These are phyloP conservation scores for Sutorius australiensis DNA, from an alignment of 768 basidiomycete species.

Conservation along the genomic window DNA sequence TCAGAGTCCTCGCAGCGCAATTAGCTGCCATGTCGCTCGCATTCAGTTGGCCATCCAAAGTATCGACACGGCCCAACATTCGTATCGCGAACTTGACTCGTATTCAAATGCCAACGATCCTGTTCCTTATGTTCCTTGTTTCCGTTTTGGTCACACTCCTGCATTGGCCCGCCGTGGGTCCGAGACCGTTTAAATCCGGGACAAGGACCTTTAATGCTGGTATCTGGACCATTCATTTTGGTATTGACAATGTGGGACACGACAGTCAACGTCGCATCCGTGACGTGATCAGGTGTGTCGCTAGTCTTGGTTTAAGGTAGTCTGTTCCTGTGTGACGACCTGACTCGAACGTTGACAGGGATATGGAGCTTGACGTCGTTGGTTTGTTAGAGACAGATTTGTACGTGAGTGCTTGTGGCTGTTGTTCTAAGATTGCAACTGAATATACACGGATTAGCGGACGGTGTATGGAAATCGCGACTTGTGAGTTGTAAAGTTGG, in stretches of 20 bases:
- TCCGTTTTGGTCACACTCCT: constrained; percentile 55
- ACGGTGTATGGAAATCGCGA: constrained; percentile 83
- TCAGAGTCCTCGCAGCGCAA: constrained; percentile 54
- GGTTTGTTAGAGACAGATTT: constrained; percentile 85
- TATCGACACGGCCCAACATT: background rate
- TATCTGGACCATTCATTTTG: constrained; percentile 93
- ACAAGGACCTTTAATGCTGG: constrained; percentile 73
- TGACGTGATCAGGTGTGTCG: constrained; percentile 58
- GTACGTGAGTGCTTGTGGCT: constrained; percentile 48
- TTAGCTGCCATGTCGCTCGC: constrained; percentile 46
- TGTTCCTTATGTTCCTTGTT: constrained; percentile 40
- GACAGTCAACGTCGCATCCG: constrained; percentile 34
- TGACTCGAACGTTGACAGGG: constrained; percentile 35
- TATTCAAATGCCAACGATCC: constrained; percentile 30
- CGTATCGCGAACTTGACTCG: constrained; percentile 19
- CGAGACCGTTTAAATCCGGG: constrained; percentile 58
- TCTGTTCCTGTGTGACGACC: background rate
- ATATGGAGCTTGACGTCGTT: constrained; percentile 82
- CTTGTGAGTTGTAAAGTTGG: constrained; percentile 43
- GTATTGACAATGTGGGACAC: constrained; percentile 42
- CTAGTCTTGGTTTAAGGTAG: background rate
- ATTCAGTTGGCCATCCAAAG: constrained; percentile 39
- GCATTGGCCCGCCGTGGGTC: constrained; percentile 45
- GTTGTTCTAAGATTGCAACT: background rate
- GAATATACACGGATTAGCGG: constrained; percentile 39